Base-by-base conservation (phyloP, 2,329 filamentous ascomycete genomes). In the Escovopsis sp. region DNA sequence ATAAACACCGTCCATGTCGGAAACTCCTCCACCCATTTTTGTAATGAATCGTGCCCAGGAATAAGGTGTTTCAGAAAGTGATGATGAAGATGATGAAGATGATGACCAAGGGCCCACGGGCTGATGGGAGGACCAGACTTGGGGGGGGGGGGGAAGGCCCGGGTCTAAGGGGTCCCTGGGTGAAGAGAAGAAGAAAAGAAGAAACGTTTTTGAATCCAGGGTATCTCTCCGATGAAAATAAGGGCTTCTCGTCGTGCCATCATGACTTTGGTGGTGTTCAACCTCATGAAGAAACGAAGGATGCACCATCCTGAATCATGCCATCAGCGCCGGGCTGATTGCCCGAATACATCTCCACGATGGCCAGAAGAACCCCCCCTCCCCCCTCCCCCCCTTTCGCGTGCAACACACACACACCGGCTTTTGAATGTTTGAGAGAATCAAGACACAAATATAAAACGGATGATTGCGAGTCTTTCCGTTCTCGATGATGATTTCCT, bases 221-320 rank as follows among this genome's bases (percentile, higher is more conserved):
- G 54, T 57, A 58, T 58, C 52, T 54, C 48, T 47, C 34, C 28
- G 36, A 6, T 30, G 2, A 33, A 36, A 38, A 40, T 43, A 42
- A 18, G 36, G 33, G 35, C 49, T 50, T 51, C 42, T 47, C 37
- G 36, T 48, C 42, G 36, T 33, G 39, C 43, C 47, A 45, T 53
- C 48, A 38, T 49, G 42, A 45, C 42, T 48, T 50, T 15, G 42
- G 48, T 44, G 55, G 48, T 54, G 54, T 51, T 50, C 55, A 47
- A 30, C 28, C 28, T 30, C 55, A 32, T 41, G 40, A 32, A 38
- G 32, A 41, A 30, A 33, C 26, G 7, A 10, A 23, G 6, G 8
- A 33, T 34, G 6, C 4, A 18, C 33, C 12, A 33, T 41, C 15
- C 23, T 30, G 12, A 36, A 36, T 26, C 23, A 36, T 26, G 8